Base-by-base conservation (phyloP, 768 basidiomycete genomes). In the Tubosaeta sp. region DNA sequence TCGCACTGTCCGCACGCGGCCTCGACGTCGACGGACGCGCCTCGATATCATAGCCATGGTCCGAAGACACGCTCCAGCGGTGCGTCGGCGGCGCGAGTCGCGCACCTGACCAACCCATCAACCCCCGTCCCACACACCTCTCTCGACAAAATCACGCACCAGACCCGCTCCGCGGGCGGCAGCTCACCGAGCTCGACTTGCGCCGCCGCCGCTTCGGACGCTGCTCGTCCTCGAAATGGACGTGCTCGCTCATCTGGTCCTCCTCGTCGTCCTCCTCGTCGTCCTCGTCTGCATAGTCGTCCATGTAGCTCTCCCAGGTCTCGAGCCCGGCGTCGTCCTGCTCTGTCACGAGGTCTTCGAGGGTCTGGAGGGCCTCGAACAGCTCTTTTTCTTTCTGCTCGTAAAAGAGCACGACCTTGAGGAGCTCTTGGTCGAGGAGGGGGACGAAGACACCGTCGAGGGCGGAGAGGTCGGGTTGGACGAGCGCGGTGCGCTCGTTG, bases 351-450 rank as follows among this genome's bases (percentile, higher is more conserved):
- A 81, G 74, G 19, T 74, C 75, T 59, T 86, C 83, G 50, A 91
- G 64, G 22, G 79, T 77, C 0, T 70, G 68, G 5, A 87, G 69
- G 31, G 87, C 86, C 1, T 78, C 77, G 5, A 79, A 59, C 1
- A 97, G 71, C 45, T 94, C 88, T 42, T 75, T 78, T 63, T 90
- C 85, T 68, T 95, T 91, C 2, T 69, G 62, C 43, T 79, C 77
- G 67, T 97, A 98, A 67, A 98, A 98, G 0, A 72, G 48, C 19
- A 74, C 71, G 16, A 97, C 85, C 77, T 94, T 97, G 63, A 76
- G 74, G 29, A 95, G 75, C 62, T 99, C 94, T 55, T 79, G 75
- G 67, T 97, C 87, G 29, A 97, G 77, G 1, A 93, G 75, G 0
- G 86, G 83, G 9, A 77, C 66, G 67, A 98, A 98, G 16, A 77